Evolutionary conservation across 2,329 filamentous ascomycete genomes (phyloP).

Genomic region (Chrysoporthe deuterocubensis): DNA sequence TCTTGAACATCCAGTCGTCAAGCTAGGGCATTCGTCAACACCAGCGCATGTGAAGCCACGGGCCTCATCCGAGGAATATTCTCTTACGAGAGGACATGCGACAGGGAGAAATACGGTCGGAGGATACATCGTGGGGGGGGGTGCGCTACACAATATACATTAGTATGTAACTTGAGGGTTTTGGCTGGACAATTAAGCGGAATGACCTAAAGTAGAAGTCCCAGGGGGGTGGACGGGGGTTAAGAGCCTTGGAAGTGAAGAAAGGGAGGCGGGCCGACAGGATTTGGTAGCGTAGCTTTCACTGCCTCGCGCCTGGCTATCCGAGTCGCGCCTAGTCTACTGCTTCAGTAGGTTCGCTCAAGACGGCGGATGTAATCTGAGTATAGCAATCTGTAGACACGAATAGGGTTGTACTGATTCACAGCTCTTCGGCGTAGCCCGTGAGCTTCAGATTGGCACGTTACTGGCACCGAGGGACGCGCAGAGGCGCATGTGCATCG

Average conservation of each 20-base stretch:
- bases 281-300: neutral
- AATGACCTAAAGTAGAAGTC: neutral
- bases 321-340: neutral
- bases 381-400: neutral
- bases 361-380: neutral
- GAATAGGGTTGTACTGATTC: neutral
- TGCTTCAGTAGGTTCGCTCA: neutral
- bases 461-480: neutral
- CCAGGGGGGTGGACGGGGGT: no score
- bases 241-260: neutral
- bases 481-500: neutral
- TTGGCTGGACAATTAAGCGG: neutral
- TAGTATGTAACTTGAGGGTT: neutral
- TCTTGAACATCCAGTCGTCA: neutral
- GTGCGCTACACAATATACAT: neutral
- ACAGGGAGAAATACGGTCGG: no score
- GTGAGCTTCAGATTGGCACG: no score
- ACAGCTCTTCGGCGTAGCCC: neutral
- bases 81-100: no score
- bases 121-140: no score
- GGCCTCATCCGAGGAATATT: no score
- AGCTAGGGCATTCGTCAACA: no score
- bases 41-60: no score
- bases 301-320: neutral
- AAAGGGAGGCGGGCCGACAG: neutral